Conservation (phyloP, 1,284 basidiomycete species). For the Thelephora terrestris region DNA sequence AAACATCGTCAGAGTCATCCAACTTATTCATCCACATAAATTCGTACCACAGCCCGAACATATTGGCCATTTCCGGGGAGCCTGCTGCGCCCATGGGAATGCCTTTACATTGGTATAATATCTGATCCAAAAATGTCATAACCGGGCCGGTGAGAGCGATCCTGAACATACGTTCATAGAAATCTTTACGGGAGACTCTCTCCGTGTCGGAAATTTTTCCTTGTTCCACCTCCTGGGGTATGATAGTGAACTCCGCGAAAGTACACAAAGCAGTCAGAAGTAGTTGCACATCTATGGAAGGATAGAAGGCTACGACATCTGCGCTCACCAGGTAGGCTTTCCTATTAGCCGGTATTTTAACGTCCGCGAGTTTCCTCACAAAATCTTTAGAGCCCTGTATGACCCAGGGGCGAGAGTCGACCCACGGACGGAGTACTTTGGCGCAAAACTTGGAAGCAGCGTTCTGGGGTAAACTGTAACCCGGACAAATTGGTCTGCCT, state of each 20-base stretch:
- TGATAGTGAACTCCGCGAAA: no score
- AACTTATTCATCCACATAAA: slow-evolving; percentile 7
- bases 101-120: slow-evolving; percentile 8
- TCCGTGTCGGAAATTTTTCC: no score
- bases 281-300: no score
- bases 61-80: slow-evolving; percentile 24
- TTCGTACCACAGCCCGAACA: slow-evolving; percentile 21
- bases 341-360: neutral
- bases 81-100: slow-evolving; percentile 27
- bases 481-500: no score
- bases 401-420: neutral
- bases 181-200: no score
- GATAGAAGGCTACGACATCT: slow-evolving; percentile 4
- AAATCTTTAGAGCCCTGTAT: slow-evolving; percentile 5
- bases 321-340: neutral
- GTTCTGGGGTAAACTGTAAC: no score
- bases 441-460: neutral
- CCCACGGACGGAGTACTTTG: neutral
- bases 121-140: no score
- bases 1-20: slow-evolving; percentile 12
- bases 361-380: neutral
- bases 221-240: no score
- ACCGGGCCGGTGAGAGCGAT: no score
- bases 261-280: no score
- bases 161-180: no score